Base-by-base conservation (phyloP, 2,329 filamentous ascomycete genomes). In the Aspergillus thermomutatus region DNA sequence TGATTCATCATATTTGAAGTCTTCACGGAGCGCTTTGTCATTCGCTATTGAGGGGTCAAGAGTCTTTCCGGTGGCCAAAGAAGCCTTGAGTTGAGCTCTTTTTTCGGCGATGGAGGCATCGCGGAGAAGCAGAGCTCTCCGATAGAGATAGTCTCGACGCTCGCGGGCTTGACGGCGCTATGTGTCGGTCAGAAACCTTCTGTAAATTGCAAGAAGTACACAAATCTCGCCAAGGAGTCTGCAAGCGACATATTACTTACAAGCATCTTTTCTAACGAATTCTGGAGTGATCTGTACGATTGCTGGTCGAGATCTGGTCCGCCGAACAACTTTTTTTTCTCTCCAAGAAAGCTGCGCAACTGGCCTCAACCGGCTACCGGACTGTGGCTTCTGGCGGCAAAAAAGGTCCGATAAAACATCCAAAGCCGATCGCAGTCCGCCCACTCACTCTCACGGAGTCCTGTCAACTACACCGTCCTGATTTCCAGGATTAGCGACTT, bases 61-160 rank as follows among this genome's bases (percentile, higher is more conserved):
- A 8, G 91, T 89, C 71, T 94, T 96, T 62, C 94, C 94, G 9
- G 90, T 91, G 23, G 94, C 93, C 51, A 97, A 82, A 9, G 92
- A 92, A 34, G 88, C 86, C 72, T 92, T 89, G 54, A 99, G 79
- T 72, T 95, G 90, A 41, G 92, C 89, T 67, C 93, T 83, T 75
- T 96, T 96, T 73, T 96, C 91, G 56, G 89, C 90, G 63, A 95
- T 95, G 69, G 96, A 93, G 60, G 93, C 93, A 78, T 97, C 91
- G 65, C 89, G 87, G 46, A 97, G 84, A 23, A 91, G 87, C 56
- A 97, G 82, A 40, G 94, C 93, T 69, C 90, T 88, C 59, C 93
- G 87, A 75, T 97, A 96, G 67, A 99, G 86, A 75, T 97, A 95
- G 72, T 95, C 91, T 66, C 90, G 83, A 66, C 91, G 83, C 75